Evolutionary conservation across 345 rosid genomes (phyloP).

Genomic region (Passiflora organensis): DNA sequence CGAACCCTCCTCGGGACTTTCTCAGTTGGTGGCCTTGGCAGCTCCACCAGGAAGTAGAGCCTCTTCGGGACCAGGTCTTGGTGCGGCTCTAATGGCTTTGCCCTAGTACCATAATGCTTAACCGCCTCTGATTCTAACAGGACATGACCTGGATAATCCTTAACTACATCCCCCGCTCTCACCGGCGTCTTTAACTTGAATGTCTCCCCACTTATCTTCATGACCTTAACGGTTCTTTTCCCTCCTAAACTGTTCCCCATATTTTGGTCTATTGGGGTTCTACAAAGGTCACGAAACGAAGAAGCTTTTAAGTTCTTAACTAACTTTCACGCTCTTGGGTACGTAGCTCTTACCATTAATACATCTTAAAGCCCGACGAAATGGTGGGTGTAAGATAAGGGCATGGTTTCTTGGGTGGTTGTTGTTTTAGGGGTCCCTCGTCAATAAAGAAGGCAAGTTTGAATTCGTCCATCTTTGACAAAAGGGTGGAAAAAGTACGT

Average conservation of each 20-base stretch:
- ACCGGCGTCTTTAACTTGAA: conserved; percentile 74
- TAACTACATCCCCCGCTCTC: conserved; percentile 60
- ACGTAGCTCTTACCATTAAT: too few relatives aligned
- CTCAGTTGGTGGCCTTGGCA: conserved; percentile 43
- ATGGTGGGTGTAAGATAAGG: conserved; percentile 12
- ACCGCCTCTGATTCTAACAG: conserved; percentile 76
- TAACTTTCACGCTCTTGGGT: not conserved
- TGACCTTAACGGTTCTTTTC: conserved; percentile 55
- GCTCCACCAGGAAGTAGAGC: conserved; percentile 78
- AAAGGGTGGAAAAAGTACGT: conserved; percentile 4
- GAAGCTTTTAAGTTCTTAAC: not conserved
- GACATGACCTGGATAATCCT: conserved; percentile 62
- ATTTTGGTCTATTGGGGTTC: too few relatives aligned
- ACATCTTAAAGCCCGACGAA: not conserved
- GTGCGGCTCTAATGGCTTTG: conserved; percentile 58
- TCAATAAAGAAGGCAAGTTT: conserved; percentile 43
- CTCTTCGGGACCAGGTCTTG: conserved; percentile 59
- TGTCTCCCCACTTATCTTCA: conserved; percentile 87
- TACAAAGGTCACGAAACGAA: not conserved
- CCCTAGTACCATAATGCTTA: conserved; percentile 64
- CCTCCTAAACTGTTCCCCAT: conserved; percentile 80
- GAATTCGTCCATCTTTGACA: conserved; percentile 30
- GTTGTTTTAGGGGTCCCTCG: conserved; percentile 6
- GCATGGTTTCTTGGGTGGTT: conserved; percentile 2
- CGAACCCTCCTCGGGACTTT: conserved; percentile 58